Conservation (phyloP, 106 monocot genomes). For the Apostasia shenzhenica region DNA sequence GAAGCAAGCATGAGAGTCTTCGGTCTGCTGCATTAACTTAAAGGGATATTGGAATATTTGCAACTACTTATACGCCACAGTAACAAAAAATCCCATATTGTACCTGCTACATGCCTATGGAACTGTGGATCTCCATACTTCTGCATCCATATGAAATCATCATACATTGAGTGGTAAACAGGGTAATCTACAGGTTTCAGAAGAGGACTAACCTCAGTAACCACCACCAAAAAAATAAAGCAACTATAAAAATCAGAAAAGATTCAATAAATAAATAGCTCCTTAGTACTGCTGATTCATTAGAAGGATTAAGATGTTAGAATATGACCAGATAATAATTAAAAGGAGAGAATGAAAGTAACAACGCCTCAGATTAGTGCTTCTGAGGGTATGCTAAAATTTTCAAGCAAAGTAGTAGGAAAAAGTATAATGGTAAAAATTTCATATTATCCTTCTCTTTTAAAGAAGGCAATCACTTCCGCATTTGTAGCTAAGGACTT, state of each 20-base stretch:
- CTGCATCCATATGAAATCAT: constrained; percentile 58
- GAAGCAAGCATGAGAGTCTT: no score
- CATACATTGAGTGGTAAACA: constrained; percentile 51
- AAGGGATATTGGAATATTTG: no score
- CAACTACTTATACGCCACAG: no score
- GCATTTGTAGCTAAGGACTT: background rate
- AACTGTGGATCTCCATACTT: constrained; percentile 60
- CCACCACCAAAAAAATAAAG: background rate
- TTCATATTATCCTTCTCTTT: background rate
- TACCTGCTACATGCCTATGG: constrained; percentile 51
- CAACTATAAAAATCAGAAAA: background rate
- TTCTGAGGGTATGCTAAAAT: no score
- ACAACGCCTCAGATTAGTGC: no score
- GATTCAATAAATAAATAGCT: background rate
- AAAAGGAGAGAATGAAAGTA: background rate
- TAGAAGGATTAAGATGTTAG: background rate
- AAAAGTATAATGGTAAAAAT: background rate
- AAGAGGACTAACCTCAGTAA: background rate
- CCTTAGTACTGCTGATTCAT: background rate
- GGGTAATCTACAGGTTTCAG: constrained; percentile 26
- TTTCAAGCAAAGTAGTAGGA: background rate
- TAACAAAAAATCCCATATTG: no score
- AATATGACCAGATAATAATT: background rate
- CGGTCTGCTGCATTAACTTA: no score
- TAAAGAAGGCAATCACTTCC: background rate